Evolutionary conservation across 257 asterid species (phyloP).

Genomic region (Gentiana dahurica): DNA sequence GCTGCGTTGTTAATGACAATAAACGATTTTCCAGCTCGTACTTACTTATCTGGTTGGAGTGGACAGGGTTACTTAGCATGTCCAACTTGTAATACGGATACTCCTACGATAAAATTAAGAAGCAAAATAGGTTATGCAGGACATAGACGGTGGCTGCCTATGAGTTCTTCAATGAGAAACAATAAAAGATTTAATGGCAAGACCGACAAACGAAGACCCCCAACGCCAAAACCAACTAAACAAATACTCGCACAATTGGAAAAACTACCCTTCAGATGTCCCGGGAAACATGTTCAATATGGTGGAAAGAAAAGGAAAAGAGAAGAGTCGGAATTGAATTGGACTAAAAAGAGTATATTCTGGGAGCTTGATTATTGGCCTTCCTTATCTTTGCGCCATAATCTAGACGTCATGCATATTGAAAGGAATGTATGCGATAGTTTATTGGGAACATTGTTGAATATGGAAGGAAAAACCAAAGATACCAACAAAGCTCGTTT

Average conservation of each 20-base stretch:
- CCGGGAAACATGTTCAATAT: too few species aligned
- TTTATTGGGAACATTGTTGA: neutral
- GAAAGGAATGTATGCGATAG: neutral
- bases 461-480: conserved; percentile 12
- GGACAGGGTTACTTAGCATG: conserved; percentile 3
- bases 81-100: conserved; percentile 4
- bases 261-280: neutral
- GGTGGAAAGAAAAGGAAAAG: too few species aligned
- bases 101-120: neutral
- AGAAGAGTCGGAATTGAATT: too few species aligned
- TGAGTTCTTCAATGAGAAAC: neutral
- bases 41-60: conserved; percentile 8
- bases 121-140: neutral
- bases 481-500: conserved; percentile 12
- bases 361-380: too few species aligned
- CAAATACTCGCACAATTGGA: neutral
- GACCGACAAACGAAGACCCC: neutral
- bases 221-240: neutral
- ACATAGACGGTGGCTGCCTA: neutral
- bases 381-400: too few species aligned
- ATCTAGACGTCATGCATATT: neutral
- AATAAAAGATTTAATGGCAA: conserved; percentile 7
- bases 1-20: conserved; percentile 10
- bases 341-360: too few species aligned
- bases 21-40: conserved; percentile 10